phyloP scores from a whole-genome alignment of 768 basidiomycete genomes.

The Mycena venus region DNA sequence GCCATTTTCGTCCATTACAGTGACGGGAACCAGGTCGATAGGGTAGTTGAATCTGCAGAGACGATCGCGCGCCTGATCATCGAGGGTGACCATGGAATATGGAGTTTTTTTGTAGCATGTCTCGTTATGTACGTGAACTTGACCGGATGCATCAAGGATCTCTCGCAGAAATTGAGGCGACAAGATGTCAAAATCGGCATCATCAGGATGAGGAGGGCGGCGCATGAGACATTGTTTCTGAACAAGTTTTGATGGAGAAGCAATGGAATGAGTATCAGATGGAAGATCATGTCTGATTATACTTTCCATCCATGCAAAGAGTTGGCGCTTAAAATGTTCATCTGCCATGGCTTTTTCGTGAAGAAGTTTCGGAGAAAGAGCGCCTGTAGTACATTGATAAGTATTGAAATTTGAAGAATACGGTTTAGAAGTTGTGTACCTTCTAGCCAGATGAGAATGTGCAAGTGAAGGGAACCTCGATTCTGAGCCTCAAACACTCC shows the following conservation, averaged over 20 bases:
- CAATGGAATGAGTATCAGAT: background rate
- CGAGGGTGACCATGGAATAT: background rate
- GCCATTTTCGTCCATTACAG: constrained; percentile 29
- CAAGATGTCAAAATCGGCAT: background rate
- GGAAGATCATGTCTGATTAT: background rate
- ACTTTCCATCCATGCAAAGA: constrained; percentile 11
- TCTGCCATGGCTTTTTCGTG: background rate
- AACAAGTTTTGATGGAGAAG: background rate
- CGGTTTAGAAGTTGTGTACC: background rate
- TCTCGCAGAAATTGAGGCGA: background rate
- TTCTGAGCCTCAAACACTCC: constrained; percentile 47
- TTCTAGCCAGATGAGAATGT: background rate
- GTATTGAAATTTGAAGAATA: background rate
- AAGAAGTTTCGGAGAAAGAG: background rate
- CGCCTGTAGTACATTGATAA: background rate
- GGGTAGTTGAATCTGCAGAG: constrained; percentile 29
- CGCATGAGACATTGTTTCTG: background rate
- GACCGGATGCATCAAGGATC: background rate
- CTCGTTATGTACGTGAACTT: background rate
- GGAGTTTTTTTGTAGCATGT: constrained; percentile 3
- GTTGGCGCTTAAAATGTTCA: background rate
- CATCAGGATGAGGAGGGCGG: background rate
- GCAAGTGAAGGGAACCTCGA: constrained; percentile 45
- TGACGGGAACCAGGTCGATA: background rate
- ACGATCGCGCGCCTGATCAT: background rate